Base-by-base conservation (phyloP, 2,329 filamentous ascomycete species). In the Coleophoma eucalyptorum region DNA sequence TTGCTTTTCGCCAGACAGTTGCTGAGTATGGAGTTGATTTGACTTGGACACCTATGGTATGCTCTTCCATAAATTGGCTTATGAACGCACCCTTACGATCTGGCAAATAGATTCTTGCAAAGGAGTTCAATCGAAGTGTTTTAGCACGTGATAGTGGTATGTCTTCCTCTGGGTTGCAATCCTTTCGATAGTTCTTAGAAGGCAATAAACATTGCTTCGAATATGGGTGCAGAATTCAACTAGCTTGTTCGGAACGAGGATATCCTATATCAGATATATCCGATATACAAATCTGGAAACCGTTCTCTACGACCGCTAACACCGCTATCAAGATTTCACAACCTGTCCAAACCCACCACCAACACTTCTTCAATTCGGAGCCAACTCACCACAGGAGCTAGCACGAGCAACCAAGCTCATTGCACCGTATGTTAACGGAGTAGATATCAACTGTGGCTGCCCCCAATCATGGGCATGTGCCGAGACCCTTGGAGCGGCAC, bases 361-460 rank as follows among this genome's bases (percentile, higher is more conserved):
- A 11, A 83, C 85, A 8, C 80, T 89, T 48, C 77, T 82, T 34
- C 86, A 89, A 63, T 87, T 89, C 60, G 86, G 84, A 43, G 76
- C 81, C 55, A 85, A 81, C 58, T 75, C 73, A 4, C 76, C 84
- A 6, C 61, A 73, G 3, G 86, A 89, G 63, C 73, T 89, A 42
- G 74, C 80, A 13, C 76, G 84, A 31, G 83, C 85, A 11, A 77
- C 84, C 0, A 73, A 77, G 19, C 75, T 89, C 44, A 80, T 82
- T 2, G 79, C 76, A 0, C 84, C 84, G 2, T 81, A 72, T 62
- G 79, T 81, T 48, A 78, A 77, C 59, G 86, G 86, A 55, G 77
- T 89, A 3, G 83, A 89, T 59, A 72, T 89, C 38, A 89, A 89
- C 69, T 89, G 86, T 65, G 86, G 86, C 11, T 89, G 86, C 61